Evolutionary conservation across 176 grass and related monocot genomes (phyloP).

Genomic region (Avena insularis): DNA sequence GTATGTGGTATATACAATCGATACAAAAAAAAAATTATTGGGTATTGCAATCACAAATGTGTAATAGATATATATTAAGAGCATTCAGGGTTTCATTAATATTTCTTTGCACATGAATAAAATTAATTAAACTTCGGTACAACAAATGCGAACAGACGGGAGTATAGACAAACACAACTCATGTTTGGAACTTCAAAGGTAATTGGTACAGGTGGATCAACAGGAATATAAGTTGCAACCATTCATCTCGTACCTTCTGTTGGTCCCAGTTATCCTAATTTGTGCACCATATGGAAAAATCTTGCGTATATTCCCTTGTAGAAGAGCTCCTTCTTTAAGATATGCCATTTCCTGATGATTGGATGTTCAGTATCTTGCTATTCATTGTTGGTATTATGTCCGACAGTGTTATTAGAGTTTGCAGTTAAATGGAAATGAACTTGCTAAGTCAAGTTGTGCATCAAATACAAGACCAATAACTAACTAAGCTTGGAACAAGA

Average conservation of each 20-base stretch:
- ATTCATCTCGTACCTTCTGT: conserved; percentile 65
- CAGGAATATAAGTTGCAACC: background rate
- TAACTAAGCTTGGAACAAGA: conserved; percentile 12
- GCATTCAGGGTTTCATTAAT: background rate
- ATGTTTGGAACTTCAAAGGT: background rate
- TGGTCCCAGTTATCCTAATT: conserved; percentile 73
- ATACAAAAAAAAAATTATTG: background rate
- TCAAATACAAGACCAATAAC: conserved; percentile 11
- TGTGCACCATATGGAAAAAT: conserved; percentile 80
- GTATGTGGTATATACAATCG: conserved; percentile 4
- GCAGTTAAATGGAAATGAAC: conserved; percentile 1
- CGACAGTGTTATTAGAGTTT: background rate
- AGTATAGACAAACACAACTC: background rate
- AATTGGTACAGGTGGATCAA: background rate
- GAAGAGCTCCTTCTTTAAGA: conserved; percentile 90
- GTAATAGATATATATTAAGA: background rate
- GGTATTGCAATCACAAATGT: background rate
- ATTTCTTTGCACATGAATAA: background rate
- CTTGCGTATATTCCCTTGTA: conserved; percentile 70
- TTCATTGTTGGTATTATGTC: background rate
- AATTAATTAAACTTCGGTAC: background rate
- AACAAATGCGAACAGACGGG: background rate
- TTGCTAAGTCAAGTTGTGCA: background rate
- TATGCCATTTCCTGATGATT: conserved; percentile 73
- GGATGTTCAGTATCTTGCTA: conserved; percentile 2